Evolutionary conservation across 1,284 basidiomycete species (phyloP).

Genomic region (Golubevia sp.): DNA sequence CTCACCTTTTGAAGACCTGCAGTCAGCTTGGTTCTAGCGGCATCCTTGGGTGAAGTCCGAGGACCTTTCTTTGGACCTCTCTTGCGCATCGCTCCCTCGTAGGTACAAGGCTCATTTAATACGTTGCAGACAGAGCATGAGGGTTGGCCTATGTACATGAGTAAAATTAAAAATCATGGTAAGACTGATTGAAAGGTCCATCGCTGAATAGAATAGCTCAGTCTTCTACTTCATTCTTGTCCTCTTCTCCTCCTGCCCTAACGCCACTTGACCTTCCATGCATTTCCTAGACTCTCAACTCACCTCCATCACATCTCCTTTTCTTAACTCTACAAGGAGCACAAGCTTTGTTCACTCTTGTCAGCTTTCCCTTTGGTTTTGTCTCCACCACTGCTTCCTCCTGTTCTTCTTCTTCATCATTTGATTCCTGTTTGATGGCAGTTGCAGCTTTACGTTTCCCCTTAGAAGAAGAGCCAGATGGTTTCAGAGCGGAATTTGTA

Average conservation of each 20-base stretch:
- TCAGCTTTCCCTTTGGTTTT: constrained; percentile 11
- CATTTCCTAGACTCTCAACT: not conserved
- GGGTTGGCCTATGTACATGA: constrained; percentile 16
- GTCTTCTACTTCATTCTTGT: no score
- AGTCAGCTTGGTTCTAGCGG: constrained; percentile 34
- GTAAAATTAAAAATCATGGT: not conserved
- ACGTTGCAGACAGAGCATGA: constrained; percentile 45
- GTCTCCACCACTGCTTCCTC: not conserved
- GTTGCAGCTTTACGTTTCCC: not conserved
- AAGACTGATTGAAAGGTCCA: not conserved
- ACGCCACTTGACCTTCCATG: not conserved
- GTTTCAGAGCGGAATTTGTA: not conserved
- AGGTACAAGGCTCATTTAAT: constrained; percentile 40
- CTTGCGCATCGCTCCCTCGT: constrained; percentile 35
- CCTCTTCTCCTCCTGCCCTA: not conserved
- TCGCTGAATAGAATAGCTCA: no score
- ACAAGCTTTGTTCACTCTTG: constrained; percentile 41
- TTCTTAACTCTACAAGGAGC: constrained; percentile 45
- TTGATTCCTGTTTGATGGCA: not conserved
- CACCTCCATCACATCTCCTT: constrained; percentile 43
- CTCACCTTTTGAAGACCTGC: constrained; percentile 44
- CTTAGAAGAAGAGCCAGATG: no score
- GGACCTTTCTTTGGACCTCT: constrained; percentile 50
- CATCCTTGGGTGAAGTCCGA: constrained; percentile 39
- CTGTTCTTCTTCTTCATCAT: not conserved